phyloP scores from a whole-genome alignment of 768 basidiomycete species.

The Panellus pusillus region DNA sequence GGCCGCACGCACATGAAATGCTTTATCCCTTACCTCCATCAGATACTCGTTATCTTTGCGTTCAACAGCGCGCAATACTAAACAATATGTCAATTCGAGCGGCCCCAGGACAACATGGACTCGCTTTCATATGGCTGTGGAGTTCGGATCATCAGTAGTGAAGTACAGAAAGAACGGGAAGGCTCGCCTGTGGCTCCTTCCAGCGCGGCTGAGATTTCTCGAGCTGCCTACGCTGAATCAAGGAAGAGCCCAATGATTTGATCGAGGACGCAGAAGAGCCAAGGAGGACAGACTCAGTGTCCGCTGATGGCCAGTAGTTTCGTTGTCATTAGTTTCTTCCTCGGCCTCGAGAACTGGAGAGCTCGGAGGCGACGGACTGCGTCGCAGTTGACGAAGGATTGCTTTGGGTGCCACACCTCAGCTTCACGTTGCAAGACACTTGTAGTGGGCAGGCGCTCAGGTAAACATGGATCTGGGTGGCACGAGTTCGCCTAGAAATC shows the following conservation, averaged over 20 bases:
- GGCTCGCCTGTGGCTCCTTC: slow-evolving; percentile 55
- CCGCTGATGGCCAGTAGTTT: neutral
- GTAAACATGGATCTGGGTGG: slow-evolving; percentile 58
- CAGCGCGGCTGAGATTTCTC: slow-evolving; percentile 29
- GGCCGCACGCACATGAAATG: slow-evolving; percentile 66
- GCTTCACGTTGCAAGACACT: slow-evolving; percentile 78
- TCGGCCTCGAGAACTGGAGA: slow-evolving; percentile 20
- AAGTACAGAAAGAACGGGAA: neutral
- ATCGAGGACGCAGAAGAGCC: slow-evolving; percentile 34
- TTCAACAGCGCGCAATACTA: slow-evolving; percentile 85
- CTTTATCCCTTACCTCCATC: slow-evolving; percentile 79
- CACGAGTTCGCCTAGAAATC: slow-evolving; percentile 35
- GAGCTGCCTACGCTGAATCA: slow-evolving; percentile 14
- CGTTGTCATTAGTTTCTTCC: neutral
- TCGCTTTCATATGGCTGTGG: slow-evolving; percentile 18
- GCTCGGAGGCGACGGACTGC: slow-evolving; percentile 34
- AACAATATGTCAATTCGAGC: slow-evolving; percentile 25
- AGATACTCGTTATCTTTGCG: slow-evolving; percentile 77
- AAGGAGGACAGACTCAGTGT: slow-evolving; percentile 24
- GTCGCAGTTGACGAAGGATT: slow-evolving; percentile 53
- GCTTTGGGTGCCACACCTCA: slow-evolving; percentile 54
- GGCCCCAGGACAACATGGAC: neutral
- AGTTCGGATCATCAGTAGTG: neutral
- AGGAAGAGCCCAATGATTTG: slow-evolving; percentile 29
- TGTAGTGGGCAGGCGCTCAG: slow-evolving; percentile 62